A percentile compares a stretch with the other conserved stretches of the same genome.
phyloP scores from a whole-genome alignment of 2,329 filamentous ascomycete species.

The Tetracladium maxilliforme region DNA sequence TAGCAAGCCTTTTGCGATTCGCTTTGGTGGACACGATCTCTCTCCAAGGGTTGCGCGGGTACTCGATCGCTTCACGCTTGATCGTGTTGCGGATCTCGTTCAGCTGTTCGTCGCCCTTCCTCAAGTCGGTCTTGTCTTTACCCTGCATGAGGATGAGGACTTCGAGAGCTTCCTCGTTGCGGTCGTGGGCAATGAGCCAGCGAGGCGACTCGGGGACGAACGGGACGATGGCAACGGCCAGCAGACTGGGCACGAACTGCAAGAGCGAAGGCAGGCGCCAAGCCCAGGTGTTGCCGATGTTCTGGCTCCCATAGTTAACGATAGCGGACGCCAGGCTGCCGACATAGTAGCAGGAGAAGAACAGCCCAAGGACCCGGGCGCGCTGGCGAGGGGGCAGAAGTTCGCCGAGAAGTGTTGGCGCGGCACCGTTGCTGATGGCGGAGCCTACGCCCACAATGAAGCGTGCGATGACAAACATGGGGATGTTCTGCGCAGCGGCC shows the following conservation, averaged over 20 bases:
- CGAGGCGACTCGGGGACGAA: constrained; percentile 17
- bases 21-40: constrained; percentile 11
- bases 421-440: constrained; percentile 5
- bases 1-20: constrained; percentile 10
- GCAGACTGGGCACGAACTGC: constrained; percentile 15
- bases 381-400: too few species aligned
- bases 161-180: constrained; percentile 5
- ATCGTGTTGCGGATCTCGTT: constrained; percentile 11
- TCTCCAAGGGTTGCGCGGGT: constrained; percentile 12
- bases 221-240: constrained; percentile 10
- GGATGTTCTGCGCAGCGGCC: constrained; percentile 7
- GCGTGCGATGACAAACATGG: constrained; percentile 7
- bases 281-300: constrained; percentile 17
- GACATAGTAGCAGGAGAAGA: constrained; percentile 11
- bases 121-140: constrained; percentile 6
- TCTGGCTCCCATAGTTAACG: constrained; percentile 16
- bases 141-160: constrained; percentile 8
- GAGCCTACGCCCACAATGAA: constrained; percentile 8
- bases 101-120: constrained; percentile 5
- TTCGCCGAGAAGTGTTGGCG: constrained; percentile 6
- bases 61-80: constrained; percentile 9
- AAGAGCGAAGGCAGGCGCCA: constrained; percentile 19
- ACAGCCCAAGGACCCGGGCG: constrained; percentile 4
- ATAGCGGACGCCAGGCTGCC: constrained; percentile 13
- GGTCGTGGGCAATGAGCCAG: constrained; percentile 16